A percentile compares a stretch with the other conserved stretches of the same genome.
phyloP scores from a whole-genome alignment of 1,139 yeast species.

The Pneumocystis murina region DNA sequence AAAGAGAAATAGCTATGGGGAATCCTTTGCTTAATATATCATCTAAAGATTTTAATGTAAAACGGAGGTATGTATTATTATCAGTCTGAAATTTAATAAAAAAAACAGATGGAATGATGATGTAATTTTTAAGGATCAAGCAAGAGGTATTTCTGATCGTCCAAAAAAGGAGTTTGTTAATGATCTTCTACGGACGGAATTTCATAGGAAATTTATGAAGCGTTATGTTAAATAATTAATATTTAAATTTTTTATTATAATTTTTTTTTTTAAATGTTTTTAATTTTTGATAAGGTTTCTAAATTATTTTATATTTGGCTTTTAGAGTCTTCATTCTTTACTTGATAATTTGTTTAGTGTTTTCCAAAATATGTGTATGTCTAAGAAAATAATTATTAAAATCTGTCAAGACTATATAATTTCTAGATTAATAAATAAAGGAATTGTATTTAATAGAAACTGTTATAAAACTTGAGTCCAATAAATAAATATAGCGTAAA shows the following conservation, averaged over 20 bases:
- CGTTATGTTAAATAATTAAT: slow-evolving; percentile 33
- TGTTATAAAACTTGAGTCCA: not conserved
- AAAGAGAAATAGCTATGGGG: slow-evolving; percentile 25
- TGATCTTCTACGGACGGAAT: slow-evolving; percentile 52
- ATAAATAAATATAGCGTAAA: not conserved
- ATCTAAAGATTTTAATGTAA: slow-evolving; percentile 19
- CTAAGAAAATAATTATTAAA: no score
- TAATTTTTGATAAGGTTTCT: not conserved
- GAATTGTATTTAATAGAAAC: no score
- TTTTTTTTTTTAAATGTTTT: not conserved
- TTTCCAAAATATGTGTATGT: not conserved
- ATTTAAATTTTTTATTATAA: not conserved
- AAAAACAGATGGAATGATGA: slow-evolving; percentile 27
- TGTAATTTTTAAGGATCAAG: slow-evolving; percentile 33
- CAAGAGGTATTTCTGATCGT: slow-evolving; percentile 18
- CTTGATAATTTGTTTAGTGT: not conserved
- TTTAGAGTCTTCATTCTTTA: not conserved
- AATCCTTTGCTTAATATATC: slow-evolving; percentile 32
- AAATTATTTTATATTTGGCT: not conserved
- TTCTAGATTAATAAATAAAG: no score
- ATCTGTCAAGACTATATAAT: no score
- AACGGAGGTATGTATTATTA: slow-evolving; percentile 27
- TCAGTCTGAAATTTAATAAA: slow-evolving; percentile 26
- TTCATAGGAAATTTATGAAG: slow-evolving; percentile 55
- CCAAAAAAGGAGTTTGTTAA: slow-evolving; percentile 36